phyloP scores from a whole-genome alignment of 2,329 filamentous ascomycete species.

The Paecilomyces sp. region DNA sequence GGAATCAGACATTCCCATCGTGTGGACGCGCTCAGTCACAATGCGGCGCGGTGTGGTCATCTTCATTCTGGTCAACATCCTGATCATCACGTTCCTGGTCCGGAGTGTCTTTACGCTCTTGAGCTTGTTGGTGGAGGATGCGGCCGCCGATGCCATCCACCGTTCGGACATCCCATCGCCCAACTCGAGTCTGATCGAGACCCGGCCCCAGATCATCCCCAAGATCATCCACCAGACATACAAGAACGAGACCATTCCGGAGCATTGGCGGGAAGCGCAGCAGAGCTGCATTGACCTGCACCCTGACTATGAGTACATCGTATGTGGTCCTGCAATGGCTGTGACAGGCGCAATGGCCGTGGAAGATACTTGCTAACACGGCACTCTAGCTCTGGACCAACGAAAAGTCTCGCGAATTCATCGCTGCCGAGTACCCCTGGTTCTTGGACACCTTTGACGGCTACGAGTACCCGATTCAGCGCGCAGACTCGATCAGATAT shows the following conservation, averaged over 20 bases:
- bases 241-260: slow-evolving; percentile 61
- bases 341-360: background rate
- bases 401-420: slow-evolving; percentile 61
- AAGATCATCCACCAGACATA: slow-evolving; percentile 76
- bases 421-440: slow-evolving; percentile 67
- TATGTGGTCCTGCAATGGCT: slow-evolving; percentile 25
- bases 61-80: slow-evolving; percentile 58
- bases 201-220: slow-evolving; percentile 57
- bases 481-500: slow-evolving; percentile 72
- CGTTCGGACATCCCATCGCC: slow-evolving; percentile 59
- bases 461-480: slow-evolving; percentile 69
- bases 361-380: slow-evolving; percentile 12
- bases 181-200: slow-evolving; percentile 53
- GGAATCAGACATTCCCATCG: background rate
- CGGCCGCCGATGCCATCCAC: slow-evolving; percentile 59
- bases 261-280: slow-evolving; percentile 59
- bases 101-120: slow-evolving; percentile 65
- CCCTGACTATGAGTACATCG: slow-evolving; percentile 66
- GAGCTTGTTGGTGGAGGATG: slow-evolving; percentile 61
- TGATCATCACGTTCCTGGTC: slow-evolving; percentile 58
- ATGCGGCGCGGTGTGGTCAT: slow-evolving; percentile 57
- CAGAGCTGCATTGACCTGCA: slow-evolving; percentile 61
- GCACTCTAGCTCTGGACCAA: slow-evolving; percentile 65
- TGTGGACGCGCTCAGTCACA: slow-evolving; percentile 17
- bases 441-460: slow-evolving; percentile 67